Conservation (phyloP, 2,329 filamentous ascomycete species). For the Alternaria sp. region DNA sequence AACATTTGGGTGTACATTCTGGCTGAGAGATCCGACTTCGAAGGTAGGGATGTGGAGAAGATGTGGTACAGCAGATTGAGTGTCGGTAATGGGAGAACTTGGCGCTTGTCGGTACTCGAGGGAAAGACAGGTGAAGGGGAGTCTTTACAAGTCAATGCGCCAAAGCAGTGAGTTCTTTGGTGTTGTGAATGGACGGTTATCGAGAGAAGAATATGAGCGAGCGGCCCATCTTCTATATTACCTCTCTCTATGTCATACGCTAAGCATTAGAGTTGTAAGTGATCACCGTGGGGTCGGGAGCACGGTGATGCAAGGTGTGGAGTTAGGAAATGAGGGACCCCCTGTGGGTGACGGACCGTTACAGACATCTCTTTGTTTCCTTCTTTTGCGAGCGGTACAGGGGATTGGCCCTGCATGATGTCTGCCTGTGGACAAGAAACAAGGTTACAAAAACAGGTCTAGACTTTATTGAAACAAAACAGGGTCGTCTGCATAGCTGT, state of each 20-base stretch:
- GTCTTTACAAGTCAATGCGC: not conserved
- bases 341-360: not conserved
- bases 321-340: not conserved
- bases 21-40: not conserved
- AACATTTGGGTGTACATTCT: conserved; percentile 25
- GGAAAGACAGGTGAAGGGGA: not conserved
- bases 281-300: conserved; percentile 1
- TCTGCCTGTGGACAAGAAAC: not conserved
- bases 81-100: not conserved
- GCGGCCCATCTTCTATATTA: conserved; percentile 1
- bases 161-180: not conserved
- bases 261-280: not conserved
- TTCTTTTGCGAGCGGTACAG: not conserved
- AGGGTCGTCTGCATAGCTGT: conserved; percentile 1
- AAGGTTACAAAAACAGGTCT: not conserved
- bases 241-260: not conserved
- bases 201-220: not conserved
- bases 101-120: not conserved
- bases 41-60: not conserved
- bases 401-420: not conserved
- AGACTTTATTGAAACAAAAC: not conserved
- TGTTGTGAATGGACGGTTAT: not conserved
- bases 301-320: not conserved
- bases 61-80: not conserved
- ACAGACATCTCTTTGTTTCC: conserved; percentile 6